Conservation (phyloP, 306 rosid genomes). For the Trichosanthes cucumerina region DNA sequence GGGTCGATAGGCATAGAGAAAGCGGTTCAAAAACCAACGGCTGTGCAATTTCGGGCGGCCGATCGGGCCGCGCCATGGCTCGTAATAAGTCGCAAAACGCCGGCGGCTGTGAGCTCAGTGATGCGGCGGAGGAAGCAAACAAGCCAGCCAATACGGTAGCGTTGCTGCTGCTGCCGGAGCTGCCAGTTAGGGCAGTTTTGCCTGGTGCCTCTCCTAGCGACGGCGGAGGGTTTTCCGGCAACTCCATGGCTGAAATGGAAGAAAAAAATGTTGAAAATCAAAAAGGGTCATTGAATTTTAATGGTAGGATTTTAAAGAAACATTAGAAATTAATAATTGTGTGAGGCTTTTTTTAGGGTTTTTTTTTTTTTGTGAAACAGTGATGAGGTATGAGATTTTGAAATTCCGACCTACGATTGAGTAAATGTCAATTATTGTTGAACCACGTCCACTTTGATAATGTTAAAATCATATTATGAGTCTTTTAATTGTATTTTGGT, state of each 20-base stretch:
- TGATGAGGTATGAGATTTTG: too few relatives aligned
- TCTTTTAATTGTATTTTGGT: too few relatives aligned
- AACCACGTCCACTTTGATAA: too few relatives aligned
- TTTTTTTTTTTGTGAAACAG: too few relatives aligned
- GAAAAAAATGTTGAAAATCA: background rate
- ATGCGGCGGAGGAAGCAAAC: background rate
- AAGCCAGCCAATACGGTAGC: background rate
- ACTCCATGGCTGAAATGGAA: background rate
- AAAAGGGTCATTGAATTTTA: background rate
- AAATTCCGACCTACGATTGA: too few relatives aligned
- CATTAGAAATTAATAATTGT: too few relatives aligned
- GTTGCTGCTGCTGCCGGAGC: background rate
- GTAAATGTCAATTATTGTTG: too few relatives aligned
- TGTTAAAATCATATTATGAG: too few relatives aligned
- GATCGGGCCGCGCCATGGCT: slow-evolving; percentile 6
- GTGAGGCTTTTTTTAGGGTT: too few relatives aligned
- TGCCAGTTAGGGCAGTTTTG: background rate
- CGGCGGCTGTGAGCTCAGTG: background rate
- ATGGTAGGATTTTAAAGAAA: too few relatives aligned
- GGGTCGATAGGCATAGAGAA: background rate
- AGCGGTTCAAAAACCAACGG: background rate
- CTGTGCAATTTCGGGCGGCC: background rate
- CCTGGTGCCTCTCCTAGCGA: background rate
- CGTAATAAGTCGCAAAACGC: background rate
- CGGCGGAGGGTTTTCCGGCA: background rate